Conservation (phyloP, 2,329 filamentous ascomycete genomes). For the Fusarium verticillioides region DNA sequence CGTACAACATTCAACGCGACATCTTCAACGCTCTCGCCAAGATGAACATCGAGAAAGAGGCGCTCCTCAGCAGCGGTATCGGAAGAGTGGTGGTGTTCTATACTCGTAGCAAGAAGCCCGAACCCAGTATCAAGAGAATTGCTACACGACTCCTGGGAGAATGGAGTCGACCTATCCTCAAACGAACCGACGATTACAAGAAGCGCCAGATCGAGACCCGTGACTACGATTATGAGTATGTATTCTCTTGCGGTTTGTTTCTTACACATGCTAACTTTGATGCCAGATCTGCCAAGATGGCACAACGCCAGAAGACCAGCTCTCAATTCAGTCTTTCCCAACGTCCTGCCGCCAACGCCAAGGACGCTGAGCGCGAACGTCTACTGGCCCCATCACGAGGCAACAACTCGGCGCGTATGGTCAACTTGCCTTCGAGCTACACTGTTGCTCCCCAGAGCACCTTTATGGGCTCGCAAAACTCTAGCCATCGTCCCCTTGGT, state of each 20-base stretch:
- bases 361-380: slow-evolving; percentile 66
- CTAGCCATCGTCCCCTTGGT: slow-evolving; percentile 69
- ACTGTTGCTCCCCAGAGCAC: slow-evolving; percentile 71
- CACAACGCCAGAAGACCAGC: slow-evolving; percentile 60
- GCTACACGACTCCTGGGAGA: slow-evolving; percentile 93
- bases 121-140: slow-evolving; percentile 89
- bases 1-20: slow-evolving; percentile 97
- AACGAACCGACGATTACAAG: slow-evolving; percentile 93
- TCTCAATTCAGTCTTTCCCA: slow-evolving; percentile 63
- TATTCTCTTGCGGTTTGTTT: background rate
- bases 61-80: slow-evolving; percentile 88
- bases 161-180: slow-evolving; percentile 94
- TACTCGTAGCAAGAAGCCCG: slow-evolving; percentile 91
- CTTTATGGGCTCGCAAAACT: slow-evolving; percentile 63
- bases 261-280: slow-evolving; percentile 23
- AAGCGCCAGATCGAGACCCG: slow-evolving; percentile 77
- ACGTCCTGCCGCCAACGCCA: slow-evolving; percentile 57
- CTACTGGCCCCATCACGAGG: slow-evolving; percentile 66
- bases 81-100: slow-evolving; percentile 98
- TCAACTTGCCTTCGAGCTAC: slow-evolving; percentile 66
- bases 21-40: slow-evolving; percentile 83
- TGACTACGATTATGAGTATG: slow-evolving; percentile 72
- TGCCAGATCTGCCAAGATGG: slow-evolving; percentile 63
- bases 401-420: slow-evolving; percentile 67
- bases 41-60: slow-evolving; percentile 91